Evolutionary conservation across 148 eudicot species (phyloP).

Genomic region (Spergularia marina): DNA sequence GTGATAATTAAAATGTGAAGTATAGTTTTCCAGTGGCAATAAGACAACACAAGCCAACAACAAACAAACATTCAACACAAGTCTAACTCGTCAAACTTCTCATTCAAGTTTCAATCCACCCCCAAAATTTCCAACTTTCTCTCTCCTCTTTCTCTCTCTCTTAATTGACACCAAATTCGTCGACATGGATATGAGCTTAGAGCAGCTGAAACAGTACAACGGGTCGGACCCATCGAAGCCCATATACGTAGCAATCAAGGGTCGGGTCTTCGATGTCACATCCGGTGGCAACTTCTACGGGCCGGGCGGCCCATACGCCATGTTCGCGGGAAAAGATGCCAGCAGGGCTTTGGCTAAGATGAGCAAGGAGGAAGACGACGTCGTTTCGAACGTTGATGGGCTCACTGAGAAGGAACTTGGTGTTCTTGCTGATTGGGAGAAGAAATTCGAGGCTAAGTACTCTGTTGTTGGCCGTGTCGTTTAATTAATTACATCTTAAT

Average conservation of each 20-base stretch:
- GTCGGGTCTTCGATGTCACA: slow-evolving; percentile 70
- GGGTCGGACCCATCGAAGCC: slow-evolving; percentile 74
- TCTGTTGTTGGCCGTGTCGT: slow-evolving; percentile 75
- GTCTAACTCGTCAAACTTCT: too few species aligned
- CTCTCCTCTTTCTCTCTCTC: neutral
- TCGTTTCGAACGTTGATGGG: slow-evolving; percentile 51
- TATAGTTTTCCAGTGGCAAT: too few species aligned
- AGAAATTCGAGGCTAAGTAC: slow-evolving; percentile 88
- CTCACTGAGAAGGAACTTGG: slow-evolving; percentile 76
- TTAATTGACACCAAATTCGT: neutral
- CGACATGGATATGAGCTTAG: slow-evolving; percentile 50
- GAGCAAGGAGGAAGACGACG: slow-evolving; percentile 76
- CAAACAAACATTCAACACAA: neutral
- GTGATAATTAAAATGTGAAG: too few species aligned
- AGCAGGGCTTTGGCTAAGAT: slow-evolving; percentile 92
- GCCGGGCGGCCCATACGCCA: slow-evolving; percentile 77
- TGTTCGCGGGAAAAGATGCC: slow-evolving; percentile 97
- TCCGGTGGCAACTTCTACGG: slow-evolving; percentile 77
- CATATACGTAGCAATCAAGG: slow-evolving; percentile 70
- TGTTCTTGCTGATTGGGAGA: slow-evolving; percentile 86
- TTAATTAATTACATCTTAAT: neutral
- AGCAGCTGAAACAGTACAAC: slow-evolving; percentile 57
- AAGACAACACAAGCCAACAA: neutral
- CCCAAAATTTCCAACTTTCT: neutral
- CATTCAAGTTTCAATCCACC: neutral